Evolutionary conservation across 2,329 filamentous ascomycete species (phyloP).

Genomic region (Geosmithia flava): DNA sequence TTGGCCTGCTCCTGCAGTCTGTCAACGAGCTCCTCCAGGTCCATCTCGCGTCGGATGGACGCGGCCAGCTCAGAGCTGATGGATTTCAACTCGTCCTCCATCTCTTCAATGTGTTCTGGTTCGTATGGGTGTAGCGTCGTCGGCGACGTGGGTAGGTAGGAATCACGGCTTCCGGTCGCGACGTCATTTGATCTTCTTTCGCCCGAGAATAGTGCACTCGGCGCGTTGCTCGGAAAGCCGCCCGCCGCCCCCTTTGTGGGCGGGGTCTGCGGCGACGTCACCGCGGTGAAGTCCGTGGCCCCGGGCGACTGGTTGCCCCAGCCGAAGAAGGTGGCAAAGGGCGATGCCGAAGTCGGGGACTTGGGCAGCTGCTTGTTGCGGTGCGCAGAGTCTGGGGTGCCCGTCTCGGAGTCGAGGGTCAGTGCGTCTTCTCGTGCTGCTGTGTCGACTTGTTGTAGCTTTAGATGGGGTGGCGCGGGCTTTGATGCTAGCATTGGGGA

Average conservation of each 20-base stretch:
- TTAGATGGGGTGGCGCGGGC: conserved; percentile 38
- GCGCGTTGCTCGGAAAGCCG: conserved; percentile 15
- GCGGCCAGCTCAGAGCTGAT: conserved; percentile 86
- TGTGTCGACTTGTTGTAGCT: conserved; percentile 28
- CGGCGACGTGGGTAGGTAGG: conserved; percentile 37
- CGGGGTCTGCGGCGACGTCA: conserved; percentile 38
- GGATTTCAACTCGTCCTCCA: conserved; percentile 88
- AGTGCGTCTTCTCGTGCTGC: neutral
- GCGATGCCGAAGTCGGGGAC: conserved; percentile 35
- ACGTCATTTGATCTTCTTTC: conserved; percentile 25
- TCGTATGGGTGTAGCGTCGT: conserved; percentile 18
- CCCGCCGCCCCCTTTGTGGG: conserved; percentile 20
- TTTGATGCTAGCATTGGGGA: conserved; percentile 35
- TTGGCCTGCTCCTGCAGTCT: conserved; percentile 67
- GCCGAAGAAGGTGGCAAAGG: conserved; percentile 38
- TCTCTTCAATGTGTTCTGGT: conserved; percentile 57
- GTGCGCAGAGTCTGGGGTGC: conserved; percentile 18
- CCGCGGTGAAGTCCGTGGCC: conserved; percentile 37
- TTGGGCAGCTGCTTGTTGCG: conserved; percentile 43
- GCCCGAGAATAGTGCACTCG: conserved; percentile 17
- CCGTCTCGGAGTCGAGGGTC: conserved; percentile 4
- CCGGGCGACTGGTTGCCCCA: conserved; percentile 36
- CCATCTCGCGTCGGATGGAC: conserved; percentile 92
- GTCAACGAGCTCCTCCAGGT: conserved; percentile 89
- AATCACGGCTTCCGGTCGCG: conserved; percentile 31